Evolutionary conservation across 2,329 filamentous ascomycete genomes (phyloP).

Genomic region (Acrocalymma vagum): DNA sequence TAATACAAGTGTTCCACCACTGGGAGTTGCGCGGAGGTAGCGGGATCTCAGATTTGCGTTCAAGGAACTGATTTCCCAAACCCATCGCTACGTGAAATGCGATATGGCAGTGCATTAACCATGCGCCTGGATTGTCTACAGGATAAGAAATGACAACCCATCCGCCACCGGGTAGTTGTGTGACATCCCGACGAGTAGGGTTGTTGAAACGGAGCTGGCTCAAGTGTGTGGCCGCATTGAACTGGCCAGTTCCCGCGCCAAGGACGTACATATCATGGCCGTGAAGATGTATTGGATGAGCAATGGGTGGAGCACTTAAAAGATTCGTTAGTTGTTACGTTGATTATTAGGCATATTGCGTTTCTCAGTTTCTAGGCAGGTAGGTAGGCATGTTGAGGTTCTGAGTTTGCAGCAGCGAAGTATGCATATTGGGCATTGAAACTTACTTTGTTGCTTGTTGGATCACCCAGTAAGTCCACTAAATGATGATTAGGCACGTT

Average conservation of each 20-base stretch:
- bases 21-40: slow-evolving; percentile 29
- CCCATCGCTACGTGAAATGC: slow-evolving; percentile 40
- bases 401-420: too few relatives aligned
- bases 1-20: slow-evolving; percentile 37
- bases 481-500: neutral
- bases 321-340: too few relatives aligned
- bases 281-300: slow-evolving; percentile 42
- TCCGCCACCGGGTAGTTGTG: slow-evolving; percentile 35
- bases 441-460: slow-evolving; percentile 51
- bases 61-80: slow-evolving; percentile 34
- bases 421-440: too few relatives aligned
- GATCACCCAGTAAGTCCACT: slow-evolving; percentile 59
- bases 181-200: slow-evolving; percentile 45
- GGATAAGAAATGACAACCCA: slow-evolving; percentile 61
- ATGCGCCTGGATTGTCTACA: slow-evolving; percentile 59
- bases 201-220: slow-evolving; percentile 43
- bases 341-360: too few relatives aligned
- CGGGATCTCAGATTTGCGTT: slow-evolving; percentile 28
- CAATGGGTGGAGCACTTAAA: slow-evolving; percentile 46
- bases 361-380: too few relatives aligned
- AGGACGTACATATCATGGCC: slow-evolving; percentile 35
- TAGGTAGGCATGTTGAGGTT: too few relatives aligned
- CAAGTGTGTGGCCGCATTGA: slow-evolving; percentile 17
- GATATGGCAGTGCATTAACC: slow-evolving; percentile 41
- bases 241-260: slow-evolving; percentile 42